phyloP scores from a whole-genome alignment of 305 asterid genomes.

The Fraxinus platypoda region DNA sequence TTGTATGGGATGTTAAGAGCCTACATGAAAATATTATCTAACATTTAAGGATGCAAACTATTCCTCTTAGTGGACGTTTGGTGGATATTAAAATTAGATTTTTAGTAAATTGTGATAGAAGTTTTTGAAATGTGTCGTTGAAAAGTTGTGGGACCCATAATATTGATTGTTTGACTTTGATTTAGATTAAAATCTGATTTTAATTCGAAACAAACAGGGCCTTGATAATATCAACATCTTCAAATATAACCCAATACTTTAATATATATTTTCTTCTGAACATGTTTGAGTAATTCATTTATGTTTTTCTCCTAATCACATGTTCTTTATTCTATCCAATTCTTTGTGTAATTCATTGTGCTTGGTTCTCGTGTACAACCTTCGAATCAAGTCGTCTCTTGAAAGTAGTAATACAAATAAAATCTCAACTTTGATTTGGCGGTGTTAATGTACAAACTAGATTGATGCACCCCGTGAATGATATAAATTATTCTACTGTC shows the following conservation, averaged over 20 bases:
- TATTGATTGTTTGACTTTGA: no score
- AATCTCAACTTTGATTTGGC: background rate
- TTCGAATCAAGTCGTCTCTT: background rate
- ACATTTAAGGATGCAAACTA: background rate
- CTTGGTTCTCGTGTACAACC: background rate
- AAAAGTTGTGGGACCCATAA: no score
- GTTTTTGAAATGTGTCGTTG: no score
- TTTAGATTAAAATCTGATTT: no score
- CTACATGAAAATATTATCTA: no score
- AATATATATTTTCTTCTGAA: background rate
- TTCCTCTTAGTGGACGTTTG: background rate
- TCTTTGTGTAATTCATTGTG: no score
- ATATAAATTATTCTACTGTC: conserved; percentile 26
- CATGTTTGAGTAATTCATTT: background rate
- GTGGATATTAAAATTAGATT: no score
- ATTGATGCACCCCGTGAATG: conserved; percentile 51
- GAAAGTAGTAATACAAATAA: background rate
- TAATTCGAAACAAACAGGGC: no score
- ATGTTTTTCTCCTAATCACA: background rate
- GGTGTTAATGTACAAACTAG: background rate
- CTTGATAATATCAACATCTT: no score
- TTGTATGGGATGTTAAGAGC: background rate
- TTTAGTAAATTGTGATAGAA: no score
- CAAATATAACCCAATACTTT: background rate
- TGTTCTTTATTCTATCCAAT: background rate